Evolutionary conservation across 768 basidiomycete genomes (phyloP).

Genomic region (Amanita polypyramis): DNA sequence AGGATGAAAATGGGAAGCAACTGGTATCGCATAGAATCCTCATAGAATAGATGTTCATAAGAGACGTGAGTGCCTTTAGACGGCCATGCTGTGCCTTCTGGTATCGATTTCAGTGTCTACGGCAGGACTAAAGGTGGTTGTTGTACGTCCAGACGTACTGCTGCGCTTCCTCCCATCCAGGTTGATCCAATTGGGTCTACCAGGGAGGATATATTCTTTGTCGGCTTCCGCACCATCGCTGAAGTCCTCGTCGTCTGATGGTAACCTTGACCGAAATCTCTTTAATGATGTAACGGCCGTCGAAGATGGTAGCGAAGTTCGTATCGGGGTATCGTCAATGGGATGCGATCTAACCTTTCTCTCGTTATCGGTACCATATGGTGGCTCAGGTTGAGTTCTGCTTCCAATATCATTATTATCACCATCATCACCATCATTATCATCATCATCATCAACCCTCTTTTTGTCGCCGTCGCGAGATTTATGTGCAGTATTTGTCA

Average conservation of each 20-base stretch:
- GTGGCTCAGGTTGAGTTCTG: too few species aligned
- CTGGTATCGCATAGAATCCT: neutral
- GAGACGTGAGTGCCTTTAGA: slow-evolving; percentile 23
- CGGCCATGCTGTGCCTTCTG: slow-evolving; percentile 58
- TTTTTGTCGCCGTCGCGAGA: slow-evolving; percentile 9
- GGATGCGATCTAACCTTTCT: slow-evolving; percentile 16
- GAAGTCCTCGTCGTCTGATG: slow-evolving; percentile 38
- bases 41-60: neutral
- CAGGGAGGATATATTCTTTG: slow-evolving; percentile 40
- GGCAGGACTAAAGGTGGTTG: slow-evolving; percentile 18
- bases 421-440: slow-evolving; percentile 13
- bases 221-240: slow-evolving; percentile 69
- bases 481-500: slow-evolving; percentile 19
- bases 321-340: slow-evolving; percentile 11
- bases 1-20: neutral
- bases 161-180: slow-evolving; percentile 40
- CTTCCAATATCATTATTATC: slow-evolving; percentile 17
- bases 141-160: slow-evolving; percentile 9
- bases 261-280: slow-evolving; percentile 33
- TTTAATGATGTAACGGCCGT: slow-evolving; percentile 26
- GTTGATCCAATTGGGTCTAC: slow-evolving; percentile 36
- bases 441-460: slow-evolving; percentile 15
- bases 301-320: slow-evolving; percentile 17
- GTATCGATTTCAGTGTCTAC: slow-evolving; percentile 38
- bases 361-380: slow-evolving; percentile 18